Evolutionary conservation across 495 filamentous ascomycete species (phyloP), one percentile per base, ranked within the genome.

Genomic region (Penicillium bialowiezense): DNA sequence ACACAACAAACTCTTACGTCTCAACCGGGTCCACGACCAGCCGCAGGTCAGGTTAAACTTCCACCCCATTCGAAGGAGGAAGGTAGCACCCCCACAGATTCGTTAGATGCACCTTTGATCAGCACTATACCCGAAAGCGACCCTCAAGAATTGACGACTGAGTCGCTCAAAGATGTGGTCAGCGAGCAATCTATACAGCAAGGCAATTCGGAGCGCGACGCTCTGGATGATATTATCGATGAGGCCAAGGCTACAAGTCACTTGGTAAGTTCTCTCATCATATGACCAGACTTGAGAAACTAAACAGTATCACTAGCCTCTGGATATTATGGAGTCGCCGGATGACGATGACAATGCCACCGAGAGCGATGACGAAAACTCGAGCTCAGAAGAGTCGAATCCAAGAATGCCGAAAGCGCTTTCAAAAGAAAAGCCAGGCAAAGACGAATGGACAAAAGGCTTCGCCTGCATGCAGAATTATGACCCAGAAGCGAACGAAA

Each of bases 401-500:
- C 65, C 71, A 65, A 50, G 74, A 65, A 33, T 61, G 66, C 36
- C 53, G 63, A 52, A 52, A 44, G 32, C 23, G 14, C 23, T 47
- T 8, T 38, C 45, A 44, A 51, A 42, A 44, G 31, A 56, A 23
- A 33, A 17, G 21, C 33, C 55, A 31, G 28, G 15, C 9, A 48
- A 40, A 42, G 26, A n/a, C 15, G 35, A 48, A 13, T 75, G 73
- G 69, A 74, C 82, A 52, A 63, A 73, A 39, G 77, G 67, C 1
- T 89, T 89, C 60, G 72, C 76, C 39, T 90, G 87, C 63, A 89
- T 90, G 86, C 72, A 80, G 15, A 77, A 78, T 54, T 73, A 77
- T 37, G 76, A 82, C 48, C 67, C 65, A 1, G 62, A 49, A 8
- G 53, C 58, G 12, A 59, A 60, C 7, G 40, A 44, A 0, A 51